Percentiles rank a stretch among this genome's conserved stretches.
Evolutionary conservation across 495 filamentous ascomycete species (phyloP).

Genomic region (Talaromyces borbonicus): DNA sequence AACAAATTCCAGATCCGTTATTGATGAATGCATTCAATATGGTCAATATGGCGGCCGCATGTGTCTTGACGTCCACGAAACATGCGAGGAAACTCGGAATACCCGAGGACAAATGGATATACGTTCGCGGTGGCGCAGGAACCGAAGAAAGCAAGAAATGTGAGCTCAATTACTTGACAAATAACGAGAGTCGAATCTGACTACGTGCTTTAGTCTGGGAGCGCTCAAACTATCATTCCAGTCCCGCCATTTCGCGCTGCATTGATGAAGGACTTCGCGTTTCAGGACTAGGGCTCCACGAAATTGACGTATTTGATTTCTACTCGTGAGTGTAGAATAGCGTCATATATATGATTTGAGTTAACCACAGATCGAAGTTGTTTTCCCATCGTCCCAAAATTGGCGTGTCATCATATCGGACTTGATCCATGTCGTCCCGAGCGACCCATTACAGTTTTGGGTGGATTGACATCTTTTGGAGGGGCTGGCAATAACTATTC

Average conservation of each 20-base stretch:
- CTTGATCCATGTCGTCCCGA: constrained; percentile 28
- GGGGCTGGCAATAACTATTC: constrained; percentile 53
- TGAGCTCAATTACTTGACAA: constrained; percentile 13
- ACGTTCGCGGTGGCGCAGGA: constrained; percentile 44
- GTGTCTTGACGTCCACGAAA: constrained; percentile 40
- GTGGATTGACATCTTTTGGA: constrained; percentile 48
- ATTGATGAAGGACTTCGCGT: constrained; percentile 31
- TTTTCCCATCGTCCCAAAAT: constrained; percentile 51
- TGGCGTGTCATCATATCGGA: constrained; percentile 42
- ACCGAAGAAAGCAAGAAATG: constrained; percentile 38
- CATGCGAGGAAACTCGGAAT: constrained; percentile 40
- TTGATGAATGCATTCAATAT: constrained; percentile 55
- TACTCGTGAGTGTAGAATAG: constrained; percentile 45
- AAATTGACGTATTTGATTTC: constrained; percentile 46
- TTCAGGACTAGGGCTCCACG: constrained; percentile 23
- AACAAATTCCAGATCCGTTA: constrained; percentile 50
- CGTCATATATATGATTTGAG: no score
- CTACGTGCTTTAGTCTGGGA: constrained; percentile 36
- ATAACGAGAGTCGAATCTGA: not conserved
- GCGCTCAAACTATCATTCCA: constrained; percentile 39
- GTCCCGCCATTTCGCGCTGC: constrained; percentile 39
- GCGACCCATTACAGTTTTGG: constrained; percentile 42
- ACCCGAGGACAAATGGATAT: constrained; percentile 41
- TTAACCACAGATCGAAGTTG: constrained; percentile 30
- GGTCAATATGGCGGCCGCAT: constrained; percentile 44